Base-by-base conservation (phyloP, 1,139 yeast genomes). In the Debaryomyces singareniensis region DNA sequence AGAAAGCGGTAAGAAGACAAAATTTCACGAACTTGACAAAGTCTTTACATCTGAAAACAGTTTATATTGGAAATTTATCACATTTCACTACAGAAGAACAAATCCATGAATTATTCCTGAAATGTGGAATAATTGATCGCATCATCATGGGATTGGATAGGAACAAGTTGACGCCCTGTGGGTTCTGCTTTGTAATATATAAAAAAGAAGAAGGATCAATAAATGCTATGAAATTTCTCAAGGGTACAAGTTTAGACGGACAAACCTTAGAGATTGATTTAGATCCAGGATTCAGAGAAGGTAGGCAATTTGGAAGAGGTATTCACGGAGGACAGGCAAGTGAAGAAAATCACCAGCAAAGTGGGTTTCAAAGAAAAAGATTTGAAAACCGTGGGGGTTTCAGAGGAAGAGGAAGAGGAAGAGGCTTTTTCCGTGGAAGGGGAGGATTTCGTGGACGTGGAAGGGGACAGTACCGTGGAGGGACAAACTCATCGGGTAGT, bases 121-220 rank as follows among this genome's bases (percentile, higher is more conserved):
- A 79, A 45, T 75, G 84, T 49, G 98, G 97, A 1, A 61, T 71
- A 9, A 78, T 89, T 22, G 75, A 75, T 38, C 68, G 82, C 44
- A 83, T 87, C 27, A 77, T 89, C 35, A 89, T 91, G 97, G 98
- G 98, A 0, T 68, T 89, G 30, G 96, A 89, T 50, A 70, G 96
- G 38, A 79, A 79, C 49, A 80, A 82, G 42, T 75, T 79, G 46
- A 86, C 96, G 0, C 97, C 97, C 1, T 87, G 97, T 51, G 97
- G 97, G 20, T 91, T 91, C 56, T 87, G 96, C 50, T 89, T 89
- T 54, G 87, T 89, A 20, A 80, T 85, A 27, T 91, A 78, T 52
- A 69, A 69, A 33, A 56, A 65, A 9, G 78, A 78, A 33, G 68
- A 68, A 28, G 87, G 84, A 29, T 86, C 96, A 1, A 61, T 86